Evolutionary conservation across 2,329 filamentous ascomycete genomes (phyloP).

Genomic region (Aureobasidium musti): DNA sequence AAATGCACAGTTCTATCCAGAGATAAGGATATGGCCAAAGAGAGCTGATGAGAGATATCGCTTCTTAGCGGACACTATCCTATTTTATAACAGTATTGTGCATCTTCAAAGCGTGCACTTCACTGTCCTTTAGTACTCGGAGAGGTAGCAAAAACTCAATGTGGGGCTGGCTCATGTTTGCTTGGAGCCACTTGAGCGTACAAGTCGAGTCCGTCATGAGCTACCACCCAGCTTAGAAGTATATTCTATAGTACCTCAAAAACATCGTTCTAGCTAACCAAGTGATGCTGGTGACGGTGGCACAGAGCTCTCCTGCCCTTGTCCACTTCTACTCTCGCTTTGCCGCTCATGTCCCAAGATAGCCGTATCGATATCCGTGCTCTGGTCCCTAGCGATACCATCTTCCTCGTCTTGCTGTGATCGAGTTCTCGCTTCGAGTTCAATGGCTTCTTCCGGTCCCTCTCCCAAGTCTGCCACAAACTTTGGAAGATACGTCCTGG

Average conservation of each 20-base stretch:
- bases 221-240: background rate
- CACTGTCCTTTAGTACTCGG: too few species aligned
- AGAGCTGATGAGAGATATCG: too few species aligned
- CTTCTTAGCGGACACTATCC: too few species aligned
- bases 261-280: background rate
- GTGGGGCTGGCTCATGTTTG: too few species aligned
- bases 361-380: background rate
- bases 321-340: background rate
- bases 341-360: background rate
- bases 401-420: background rate
- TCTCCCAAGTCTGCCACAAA: constrained; percentile 4
- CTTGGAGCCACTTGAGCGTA: too few species aligned
- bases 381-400: background rate
- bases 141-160: too few species aligned
- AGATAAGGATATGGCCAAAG: too few species aligned
- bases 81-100: too few species aligned
- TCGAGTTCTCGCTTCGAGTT: background rate
- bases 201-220: background rate
- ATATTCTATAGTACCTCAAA: background rate
- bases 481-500: background rate
- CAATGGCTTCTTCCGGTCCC: constrained; percentile 2
- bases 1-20: too few species aligned
- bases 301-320: background rate
- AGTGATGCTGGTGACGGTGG: constrained; percentile 12
- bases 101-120: too few species aligned